A percentile compares a stretch with the other conserved stretches of the same genome.
Conservation (phyloP, 2,329 filamentous ascomycete genomes). For the Cercospora brassicicola region DNA sequence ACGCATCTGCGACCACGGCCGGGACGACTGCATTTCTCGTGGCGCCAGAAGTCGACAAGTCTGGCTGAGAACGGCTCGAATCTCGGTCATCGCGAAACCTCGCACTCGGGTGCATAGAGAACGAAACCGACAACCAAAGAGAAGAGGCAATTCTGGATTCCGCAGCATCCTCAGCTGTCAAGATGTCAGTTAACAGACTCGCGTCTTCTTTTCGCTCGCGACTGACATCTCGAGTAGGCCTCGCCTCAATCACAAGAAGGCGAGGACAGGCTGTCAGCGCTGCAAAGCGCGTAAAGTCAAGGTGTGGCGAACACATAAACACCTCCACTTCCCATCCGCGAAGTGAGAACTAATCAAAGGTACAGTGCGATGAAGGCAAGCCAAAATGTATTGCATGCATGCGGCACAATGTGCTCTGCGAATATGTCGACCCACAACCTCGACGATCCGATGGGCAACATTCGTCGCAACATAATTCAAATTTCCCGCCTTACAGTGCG, state of each 20-base stretch:
- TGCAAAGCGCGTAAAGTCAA: conserved; percentile 33
- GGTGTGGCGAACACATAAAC: conserved; percentile 8
- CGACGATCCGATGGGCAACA: conserved; percentile 15
- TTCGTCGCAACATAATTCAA: not conserved
- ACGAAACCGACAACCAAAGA: conserved; percentile 13
- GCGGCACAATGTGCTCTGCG: conserved; percentile 30
- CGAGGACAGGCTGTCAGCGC: conserved; percentile 28
- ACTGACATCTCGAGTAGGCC: conserved; percentile 19
- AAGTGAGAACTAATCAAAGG: not conserved
- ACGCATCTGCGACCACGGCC: not conserved
- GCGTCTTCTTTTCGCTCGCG: not conserved
- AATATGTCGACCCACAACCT: conserved; percentile 27
- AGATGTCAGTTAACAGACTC: not conserved
- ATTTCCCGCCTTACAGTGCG: not conserved
- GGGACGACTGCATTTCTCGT: not conserved
- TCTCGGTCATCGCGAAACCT: not conserved
- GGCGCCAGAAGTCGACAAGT: not conserved
- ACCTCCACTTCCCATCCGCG: not conserved
- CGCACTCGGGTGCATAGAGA: conserved; percentile 12
- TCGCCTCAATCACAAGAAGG: conserved; percentile 30
- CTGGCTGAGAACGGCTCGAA: not conserved
- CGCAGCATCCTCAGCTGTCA: not conserved
- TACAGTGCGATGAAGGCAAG: conserved; percentile 29
- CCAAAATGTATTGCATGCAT: conserved; percentile 31
- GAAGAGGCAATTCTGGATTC: not conserved